Conservation (phyloP, 208 protist species). For the Trypanosomatidae sp. region DNA sequence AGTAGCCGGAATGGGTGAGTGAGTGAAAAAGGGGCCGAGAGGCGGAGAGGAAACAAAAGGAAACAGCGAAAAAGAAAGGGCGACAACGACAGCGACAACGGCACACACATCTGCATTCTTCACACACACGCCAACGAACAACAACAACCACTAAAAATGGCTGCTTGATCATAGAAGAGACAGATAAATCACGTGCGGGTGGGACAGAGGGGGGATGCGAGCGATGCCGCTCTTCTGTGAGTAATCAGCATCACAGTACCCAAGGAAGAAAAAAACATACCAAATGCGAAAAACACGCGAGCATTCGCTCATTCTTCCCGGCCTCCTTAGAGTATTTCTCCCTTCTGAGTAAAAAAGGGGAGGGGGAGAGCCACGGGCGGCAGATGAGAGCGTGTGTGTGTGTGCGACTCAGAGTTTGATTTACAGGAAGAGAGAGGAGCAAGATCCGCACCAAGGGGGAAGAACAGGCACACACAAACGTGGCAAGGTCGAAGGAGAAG, state of each 20-base stretch:
- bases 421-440: neutral
- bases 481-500: neutral
- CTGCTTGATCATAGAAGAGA: neutral
- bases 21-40: neutral
- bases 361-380: neutral
- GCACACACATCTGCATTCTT: neutral
- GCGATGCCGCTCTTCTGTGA: neutral
- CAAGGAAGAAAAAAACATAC: neutral
- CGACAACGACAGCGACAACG: neutral
- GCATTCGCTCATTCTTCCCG: neutral
- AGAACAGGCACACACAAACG: neutral
- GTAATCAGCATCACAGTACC: neutral
- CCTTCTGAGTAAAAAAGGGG: neutral
- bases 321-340: too few species aligned
- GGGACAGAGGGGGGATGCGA: neutral
- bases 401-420: neutral
- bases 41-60: neutral
- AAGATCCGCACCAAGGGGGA: neutral
- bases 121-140: neutral
- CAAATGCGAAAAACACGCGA: neutral
- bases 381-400: too few species aligned
- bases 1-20: neutral
- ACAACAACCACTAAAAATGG: constrained; percentile 14
- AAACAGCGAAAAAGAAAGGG: neutral
- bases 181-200: neutral